Conservation (phyloP, 345 rosid genomes). For the Salix dunnii region DNA sequence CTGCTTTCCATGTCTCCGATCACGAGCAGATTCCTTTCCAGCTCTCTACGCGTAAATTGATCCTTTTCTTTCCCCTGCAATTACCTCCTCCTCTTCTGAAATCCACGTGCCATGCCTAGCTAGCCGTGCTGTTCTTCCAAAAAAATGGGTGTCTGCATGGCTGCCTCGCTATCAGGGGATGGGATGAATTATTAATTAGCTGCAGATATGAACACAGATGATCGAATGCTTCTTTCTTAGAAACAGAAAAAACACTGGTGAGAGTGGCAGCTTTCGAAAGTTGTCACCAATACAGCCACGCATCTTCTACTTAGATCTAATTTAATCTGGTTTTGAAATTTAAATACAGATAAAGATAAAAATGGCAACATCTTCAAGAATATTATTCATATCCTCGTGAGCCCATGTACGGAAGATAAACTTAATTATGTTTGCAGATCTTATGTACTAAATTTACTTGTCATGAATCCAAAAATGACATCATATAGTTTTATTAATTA, state of each 20-base stretch:
- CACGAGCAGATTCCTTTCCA: constrained; percentile 44
- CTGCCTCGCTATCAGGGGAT: neutral
- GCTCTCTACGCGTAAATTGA: constrained; percentile 11
- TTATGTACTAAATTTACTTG: neutral
- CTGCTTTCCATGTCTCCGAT: constrained; percentile 27
- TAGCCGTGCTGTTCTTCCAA: constrained; percentile 1
- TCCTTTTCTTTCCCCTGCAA: neutral
- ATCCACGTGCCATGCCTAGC: neutral
- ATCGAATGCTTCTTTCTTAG: neutral
- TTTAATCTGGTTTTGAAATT: neutral
- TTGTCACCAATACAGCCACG: neutral
- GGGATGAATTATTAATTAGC: neutral
- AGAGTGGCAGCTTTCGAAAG: neutral
- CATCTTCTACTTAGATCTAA: neutral
- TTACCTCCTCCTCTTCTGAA: neutral
- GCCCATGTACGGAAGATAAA: neutral
- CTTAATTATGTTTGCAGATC: neutral
- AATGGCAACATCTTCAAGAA: neutral
- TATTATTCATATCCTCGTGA: neutral
- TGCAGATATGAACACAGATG: neutral
- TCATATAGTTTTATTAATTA: neutral
- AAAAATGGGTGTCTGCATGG: constrained; percentile 12
- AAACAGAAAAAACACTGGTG: neutral
- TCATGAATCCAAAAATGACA: neutral
- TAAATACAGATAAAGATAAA: neutral